Evolutionary conservation across 2,329 filamentous ascomycete genomes (phyloP).

Genomic region (Pseudopithomyces chartarum): DNA sequence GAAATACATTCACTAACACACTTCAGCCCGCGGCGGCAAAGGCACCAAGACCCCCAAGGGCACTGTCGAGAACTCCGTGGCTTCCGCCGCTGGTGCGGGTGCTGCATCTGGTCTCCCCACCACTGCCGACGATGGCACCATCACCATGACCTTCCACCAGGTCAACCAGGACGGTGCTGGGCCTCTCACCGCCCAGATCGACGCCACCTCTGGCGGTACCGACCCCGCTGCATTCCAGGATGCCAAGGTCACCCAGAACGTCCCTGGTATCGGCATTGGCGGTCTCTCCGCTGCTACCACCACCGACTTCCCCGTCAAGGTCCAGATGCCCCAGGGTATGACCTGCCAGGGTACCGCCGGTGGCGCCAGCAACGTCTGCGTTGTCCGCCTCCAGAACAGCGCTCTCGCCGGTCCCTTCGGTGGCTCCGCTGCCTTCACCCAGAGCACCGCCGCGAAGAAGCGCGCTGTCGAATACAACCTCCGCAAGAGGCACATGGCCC

Average conservation of each 20-base stretch:
- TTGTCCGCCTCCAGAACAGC: slow-evolving; percentile 67
- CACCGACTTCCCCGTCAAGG: slow-evolving; percentile 68
- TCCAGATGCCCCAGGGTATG: slow-evolving; percentile 71
- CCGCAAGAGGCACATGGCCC: slow-evolving; percentile 44
- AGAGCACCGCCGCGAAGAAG: slow-evolving; percentile 63
- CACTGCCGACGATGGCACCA: slow-evolving; percentile 62
- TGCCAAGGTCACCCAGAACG: slow-evolving; percentile 64
- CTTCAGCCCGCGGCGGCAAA: slow-evolving; percentile 39
- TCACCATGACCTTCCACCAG: slow-evolving; percentile 70
- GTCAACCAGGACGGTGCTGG: slow-evolving; percentile 75
- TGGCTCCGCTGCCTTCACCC: slow-evolving; percentile 69
- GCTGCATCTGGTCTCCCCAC: slow-evolving; percentile 64
- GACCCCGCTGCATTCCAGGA: slow-evolving; percentile 64
- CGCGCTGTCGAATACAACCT: slow-evolving; percentile 62
- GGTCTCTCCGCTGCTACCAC: slow-evolving; percentile 64
- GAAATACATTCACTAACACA: slow-evolving; percentile 5
- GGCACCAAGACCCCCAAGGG: slow-evolving; percentile 56
- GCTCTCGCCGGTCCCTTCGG: slow-evolving; percentile 69
- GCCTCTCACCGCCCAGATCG: slow-evolving; percentile 64
- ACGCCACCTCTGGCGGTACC: slow-evolving; percentile 67
- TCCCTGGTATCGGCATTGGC: slow-evolving; percentile 62
- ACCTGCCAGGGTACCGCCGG: slow-evolving; percentile 65
- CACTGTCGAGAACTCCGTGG: slow-evolving; percentile 59
- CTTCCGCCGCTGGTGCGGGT: slow-evolving; percentile 60
- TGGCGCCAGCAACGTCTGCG: slow-evolving; percentile 66